Evolutionary conservation across 345 rosid genomes (phyloP).

Genomic region (Salix brachista): DNA sequence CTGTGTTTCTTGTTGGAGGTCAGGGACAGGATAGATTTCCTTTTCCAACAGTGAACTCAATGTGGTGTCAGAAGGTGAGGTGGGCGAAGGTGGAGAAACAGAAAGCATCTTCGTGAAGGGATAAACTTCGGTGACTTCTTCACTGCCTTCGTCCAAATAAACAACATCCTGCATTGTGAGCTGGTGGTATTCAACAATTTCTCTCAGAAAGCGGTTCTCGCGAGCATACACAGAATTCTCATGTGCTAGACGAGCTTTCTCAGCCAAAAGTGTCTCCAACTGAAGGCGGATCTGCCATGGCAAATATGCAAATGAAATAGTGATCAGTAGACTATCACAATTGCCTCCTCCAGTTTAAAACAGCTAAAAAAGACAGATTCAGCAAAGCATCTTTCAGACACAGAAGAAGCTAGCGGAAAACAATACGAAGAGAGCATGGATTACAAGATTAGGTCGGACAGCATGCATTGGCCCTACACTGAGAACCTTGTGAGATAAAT

Average conservation of each 20-base stretch:
- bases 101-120: constrained; percentile 52
- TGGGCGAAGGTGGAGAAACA: constrained; percentile 53
- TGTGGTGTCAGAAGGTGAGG: constrained; percentile 38
- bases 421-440: background rate
- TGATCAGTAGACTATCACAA: background rate
- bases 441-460: background rate
- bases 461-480: background rate
- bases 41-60: constrained; percentile 15
- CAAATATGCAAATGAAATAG: background rate
- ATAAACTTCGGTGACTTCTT: constrained; percentile 83
- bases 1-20: constrained; percentile 16
- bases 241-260: constrained; percentile 88
- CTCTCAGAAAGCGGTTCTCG: constrained; percentile 89
- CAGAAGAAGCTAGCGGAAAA: background rate
- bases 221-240: constrained; percentile 80
- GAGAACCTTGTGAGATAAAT: background rate
- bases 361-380: background rate
- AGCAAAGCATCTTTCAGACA: background rate
- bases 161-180: constrained; percentile 96
- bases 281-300: constrained; percentile 78
- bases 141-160: constrained; percentile 77
- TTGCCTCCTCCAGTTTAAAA: background rate
- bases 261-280: constrained; percentile 90
- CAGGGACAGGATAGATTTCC: constrained; percentile 25
- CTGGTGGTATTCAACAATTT: constrained; percentile 93